Conservation (phyloP, 805 yeast genomes). For the Starmera dryadoides region DNA sequence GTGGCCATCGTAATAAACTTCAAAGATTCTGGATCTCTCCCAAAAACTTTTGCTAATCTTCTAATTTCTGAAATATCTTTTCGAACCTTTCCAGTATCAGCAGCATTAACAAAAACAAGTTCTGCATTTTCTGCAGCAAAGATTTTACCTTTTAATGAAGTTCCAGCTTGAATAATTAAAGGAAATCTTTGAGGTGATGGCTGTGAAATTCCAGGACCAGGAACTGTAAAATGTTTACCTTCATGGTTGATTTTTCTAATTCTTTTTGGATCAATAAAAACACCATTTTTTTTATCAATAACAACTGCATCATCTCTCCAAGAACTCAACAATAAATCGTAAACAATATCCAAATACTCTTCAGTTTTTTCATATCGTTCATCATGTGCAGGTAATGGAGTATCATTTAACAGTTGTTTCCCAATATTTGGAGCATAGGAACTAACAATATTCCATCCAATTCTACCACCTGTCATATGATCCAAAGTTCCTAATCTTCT, state of each 20-base stretch:
- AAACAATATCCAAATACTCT: constrained; percentile 31
- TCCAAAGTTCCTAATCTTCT: constrained; percentile 33
- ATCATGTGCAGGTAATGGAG: constrained; percentile 28
- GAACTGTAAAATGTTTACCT: constrained; percentile 30
- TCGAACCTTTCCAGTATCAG: constrained; percentile 21
- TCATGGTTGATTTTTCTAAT: constrained; percentile 29
- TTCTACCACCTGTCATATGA: constrained; percentile 31
- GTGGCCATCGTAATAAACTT: constrained; percentile 29
- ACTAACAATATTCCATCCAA: constrained; percentile 39
- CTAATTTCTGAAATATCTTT: constrained; percentile 22
- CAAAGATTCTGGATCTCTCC: constrained; percentile 27
- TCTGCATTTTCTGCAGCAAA: constrained; percentile 36
- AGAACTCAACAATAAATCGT: constrained; percentile 29
- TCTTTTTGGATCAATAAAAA: constrained; percentile 24
- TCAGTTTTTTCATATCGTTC: constrained; percentile 32
- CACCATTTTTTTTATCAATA: constrained; percentile 19
- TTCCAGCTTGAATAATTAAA: constrained; percentile 34
- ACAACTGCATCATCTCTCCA: constrained; percentile 31
- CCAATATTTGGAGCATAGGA: constrained; percentile 35
- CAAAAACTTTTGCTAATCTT: constrained; percentile 23
- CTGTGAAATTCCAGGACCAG: constrained; percentile 29
- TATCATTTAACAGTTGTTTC: constrained; percentile 27
- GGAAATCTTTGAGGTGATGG: constrained; percentile 37
- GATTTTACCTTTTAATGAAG: constrained; percentile 29
- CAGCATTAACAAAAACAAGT: constrained; percentile 26